phyloP scores from a whole-genome alignment of 768 basidiomycete species.

The Strobilomyces echinocephalus region DNA sequence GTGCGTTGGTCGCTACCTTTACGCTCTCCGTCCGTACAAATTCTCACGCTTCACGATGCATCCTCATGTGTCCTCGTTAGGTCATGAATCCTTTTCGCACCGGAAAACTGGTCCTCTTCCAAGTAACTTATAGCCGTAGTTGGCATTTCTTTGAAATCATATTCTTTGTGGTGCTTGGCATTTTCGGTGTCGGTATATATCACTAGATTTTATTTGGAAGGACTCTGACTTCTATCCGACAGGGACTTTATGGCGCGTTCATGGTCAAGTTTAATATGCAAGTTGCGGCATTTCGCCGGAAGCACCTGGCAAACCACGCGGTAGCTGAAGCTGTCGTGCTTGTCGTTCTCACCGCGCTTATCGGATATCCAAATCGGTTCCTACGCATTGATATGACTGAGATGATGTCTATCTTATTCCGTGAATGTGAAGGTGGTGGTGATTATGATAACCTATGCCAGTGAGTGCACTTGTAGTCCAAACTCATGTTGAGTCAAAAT shows the following conservation, averaged over 20 bases:
- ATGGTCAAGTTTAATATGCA: conserved; percentile 96
- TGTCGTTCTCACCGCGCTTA: conserved; percentile 82
- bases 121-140: conserved; percentile 93
- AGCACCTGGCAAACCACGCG: conserved; percentile 77
- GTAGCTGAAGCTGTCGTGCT: conserved; percentile 87
- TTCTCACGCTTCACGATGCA: conserved; percentile 15
- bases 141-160: conserved; percentile 99
- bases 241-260: conserved; percentile 97
- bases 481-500: conserved; percentile 5
- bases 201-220: not conserved
- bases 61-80: conserved; percentile 38
- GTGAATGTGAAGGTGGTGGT: conserved; percentile 90
- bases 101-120: conserved; percentile 95
- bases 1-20: conserved; percentile 94
- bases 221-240: conserved; percentile 12
- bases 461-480: conserved; percentile 45
- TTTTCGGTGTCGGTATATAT: conserved; percentile 75
- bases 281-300: conserved; percentile 90
- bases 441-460: conserved; percentile 94
- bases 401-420: conserved; percentile 89
- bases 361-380: conserved; percentile 93
- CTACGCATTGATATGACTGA: conserved; percentile 97
- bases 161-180: conserved; percentile 90
- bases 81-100: conserved; percentile 98
- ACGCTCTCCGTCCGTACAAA: conserved; percentile 75